phyloP scores from a whole-genome alignment of 2,329 filamentous ascomycete genomes.

The Byssochlamys sp. region DNA sequence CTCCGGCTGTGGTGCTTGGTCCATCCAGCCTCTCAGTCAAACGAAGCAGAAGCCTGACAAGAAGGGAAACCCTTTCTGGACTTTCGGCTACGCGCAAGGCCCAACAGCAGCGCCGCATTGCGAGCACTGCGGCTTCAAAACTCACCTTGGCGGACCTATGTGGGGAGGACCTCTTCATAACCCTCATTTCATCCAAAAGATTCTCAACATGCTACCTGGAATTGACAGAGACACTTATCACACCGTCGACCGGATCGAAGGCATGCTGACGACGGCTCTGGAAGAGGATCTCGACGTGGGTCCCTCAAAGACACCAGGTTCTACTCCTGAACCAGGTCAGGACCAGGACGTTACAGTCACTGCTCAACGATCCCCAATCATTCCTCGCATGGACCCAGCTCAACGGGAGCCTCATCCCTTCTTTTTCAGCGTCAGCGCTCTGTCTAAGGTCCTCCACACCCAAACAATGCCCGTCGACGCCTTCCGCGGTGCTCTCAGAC shows the following conservation, averaged over 20 bases:
- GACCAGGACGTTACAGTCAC: conserved; percentile 3
- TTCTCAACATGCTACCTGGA: conserved; percentile 62
- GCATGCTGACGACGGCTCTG: conserved; percentile 80
- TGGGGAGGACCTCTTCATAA: conserved; percentile 85
- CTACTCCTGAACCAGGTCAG: conserved; percentile 5
- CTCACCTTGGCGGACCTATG: conserved; percentile 87
- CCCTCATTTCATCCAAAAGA: conserved; percentile 65
- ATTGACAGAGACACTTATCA: conserved; percentile 63
- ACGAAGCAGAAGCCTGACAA: conserved; percentile 60
- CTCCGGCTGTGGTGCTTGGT: conserved; percentile 81
- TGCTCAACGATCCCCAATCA: conserved; percentile 14
- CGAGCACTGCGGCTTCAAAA: conserved; percentile 74
- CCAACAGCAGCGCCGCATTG: conserved; percentile 60
- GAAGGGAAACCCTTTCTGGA: conserved; percentile 63
- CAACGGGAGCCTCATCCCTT: conserved; percentile 68
- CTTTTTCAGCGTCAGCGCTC: conserved; percentile 66
- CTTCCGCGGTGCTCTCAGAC: conserved; percentile 68
- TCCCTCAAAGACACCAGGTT: conserved; percentile 5
- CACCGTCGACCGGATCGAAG: conserved; percentile 71
- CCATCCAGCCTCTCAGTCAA: conserved; percentile 66
- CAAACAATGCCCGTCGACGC: conserved; percentile 68
- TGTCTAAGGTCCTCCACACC: conserved; percentile 70
- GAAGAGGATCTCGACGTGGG: conserved; percentile 53
- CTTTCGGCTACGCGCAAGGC: conserved; percentile 64
- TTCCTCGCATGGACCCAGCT: conserved; percentile 49